A percentile compares a stretch with the other conserved stretches of the same genome.
phyloP scores from a whole-genome alignment of 2,329 filamentous ascomycete genomes.

The Didymella lethalis region DNA sequence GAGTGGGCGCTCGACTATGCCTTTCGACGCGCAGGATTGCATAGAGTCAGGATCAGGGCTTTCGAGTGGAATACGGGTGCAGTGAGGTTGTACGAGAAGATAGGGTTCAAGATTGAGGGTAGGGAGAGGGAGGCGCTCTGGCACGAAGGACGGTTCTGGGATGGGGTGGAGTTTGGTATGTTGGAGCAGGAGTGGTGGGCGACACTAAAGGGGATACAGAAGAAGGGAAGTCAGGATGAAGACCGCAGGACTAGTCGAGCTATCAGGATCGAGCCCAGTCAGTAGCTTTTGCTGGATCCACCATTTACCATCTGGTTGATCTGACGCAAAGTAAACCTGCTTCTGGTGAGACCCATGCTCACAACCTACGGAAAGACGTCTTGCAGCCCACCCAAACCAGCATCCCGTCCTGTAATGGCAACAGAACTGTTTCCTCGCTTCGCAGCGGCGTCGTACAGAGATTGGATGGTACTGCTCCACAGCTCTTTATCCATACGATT shows the following conservation, averaged over 20 bases:
- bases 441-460: constrained; percentile 63
- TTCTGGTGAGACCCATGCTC: too few relatives aligned
- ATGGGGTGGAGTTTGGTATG: constrained; percentile 39
- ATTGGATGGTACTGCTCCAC: constrained; percentile 68
- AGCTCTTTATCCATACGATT: constrained; percentile 64
- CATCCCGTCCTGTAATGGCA: constrained; percentile 3
- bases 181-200: constrained; percentile 41
- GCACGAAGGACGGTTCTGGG: constrained; percentile 54
- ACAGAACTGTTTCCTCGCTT: constrained; percentile 18
- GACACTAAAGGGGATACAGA: constrained; percentile 13
- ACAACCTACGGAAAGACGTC: not conserved
- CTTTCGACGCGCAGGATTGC: constrained; percentile 56
- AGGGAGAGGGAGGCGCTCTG: constrained; percentile 54
- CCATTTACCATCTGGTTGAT: too few relatives aligned
- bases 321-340: too few relatives aligned
- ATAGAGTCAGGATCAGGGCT: constrained; percentile 54
- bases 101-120: constrained; percentile 59
- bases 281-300: not conserved
- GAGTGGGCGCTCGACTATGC: constrained; percentile 59
- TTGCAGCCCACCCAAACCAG: constrained; percentile 8
- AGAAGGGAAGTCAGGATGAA: not conserved
- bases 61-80: constrained; percentile 57
- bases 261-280: constrained; percentile 10
- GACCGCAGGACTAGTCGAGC: constrained; percentile 7
- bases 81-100: constrained; percentile 53